Percentiles rank a stretch among this genome's conserved stretches.
Evolutionary conservation across 2,329 filamentous ascomycete species (phyloP).

Genomic region (Penicillium sp.): DNA sequence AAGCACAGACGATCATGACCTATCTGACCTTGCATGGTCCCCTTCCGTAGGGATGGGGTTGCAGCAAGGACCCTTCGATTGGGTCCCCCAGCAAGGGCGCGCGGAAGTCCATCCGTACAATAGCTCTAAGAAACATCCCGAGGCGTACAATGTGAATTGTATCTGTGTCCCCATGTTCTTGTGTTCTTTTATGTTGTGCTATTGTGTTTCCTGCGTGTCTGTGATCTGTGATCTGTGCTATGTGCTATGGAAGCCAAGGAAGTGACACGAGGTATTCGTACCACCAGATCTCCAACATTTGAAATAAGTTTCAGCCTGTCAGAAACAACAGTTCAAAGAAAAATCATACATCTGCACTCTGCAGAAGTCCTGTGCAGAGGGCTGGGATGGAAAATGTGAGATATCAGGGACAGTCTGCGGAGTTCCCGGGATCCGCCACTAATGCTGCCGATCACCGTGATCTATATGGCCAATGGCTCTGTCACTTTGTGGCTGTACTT

Average conservation of each 20-base stretch:
- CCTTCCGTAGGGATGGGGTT: conserved; percentile 35
- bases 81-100: conserved; percentile 27
- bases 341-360: neutral
- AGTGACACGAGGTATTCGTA: neutral
- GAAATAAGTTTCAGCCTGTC: neutral
- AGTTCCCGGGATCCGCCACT: conserved; percentile 15
- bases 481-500: neutral
- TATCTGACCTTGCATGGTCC: conserved; percentile 42
- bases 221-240: neutral
- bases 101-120: conserved; percentile 27
- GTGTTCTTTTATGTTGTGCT: neutral
- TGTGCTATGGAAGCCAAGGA: neutral
- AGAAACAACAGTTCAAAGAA: neutral
- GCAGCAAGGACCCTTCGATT: conserved; percentile 31
- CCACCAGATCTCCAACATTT: neutral
- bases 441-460: conserved; percentile 7
- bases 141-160: neutral
- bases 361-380: conserved; percentile 9
- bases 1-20: conserved; percentile 36
- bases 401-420: conserved; percentile 21
- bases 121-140: neutral
- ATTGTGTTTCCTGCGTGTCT: neutral
- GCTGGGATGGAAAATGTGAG: conserved; percentile 27
- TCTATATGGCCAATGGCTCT: neutral
- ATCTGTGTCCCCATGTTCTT: neutral